Base-by-base conservation (phyloP, 2,329 filamentous ascomycete species). In the Basipetospora chlamydospora region DNA sequence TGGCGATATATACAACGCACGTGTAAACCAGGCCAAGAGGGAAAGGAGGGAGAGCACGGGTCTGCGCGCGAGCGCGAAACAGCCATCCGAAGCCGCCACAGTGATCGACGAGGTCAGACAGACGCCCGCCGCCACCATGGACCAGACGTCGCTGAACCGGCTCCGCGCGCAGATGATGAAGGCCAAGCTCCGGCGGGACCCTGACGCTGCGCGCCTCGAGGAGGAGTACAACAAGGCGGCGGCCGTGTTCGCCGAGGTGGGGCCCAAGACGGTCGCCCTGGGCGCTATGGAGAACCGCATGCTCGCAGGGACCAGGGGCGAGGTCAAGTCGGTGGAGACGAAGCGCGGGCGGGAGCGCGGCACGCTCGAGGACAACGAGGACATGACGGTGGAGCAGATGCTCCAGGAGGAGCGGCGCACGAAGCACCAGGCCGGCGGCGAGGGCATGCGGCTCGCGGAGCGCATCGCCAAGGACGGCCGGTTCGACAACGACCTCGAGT, bases 341-440 rank as follows among this genome's bases (percentile, higher is more conserved):
- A 90, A 81, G 50, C 75, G 87, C 33, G 88, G 87, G 3, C 70
- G 74, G 5, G 87, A 94, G 55, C 76, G 87, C 37, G 90, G 88
- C 1, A 68, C 77, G 6, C 81, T 98, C 5, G 75, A 83, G 46
- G 85, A 90, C 44, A 96, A 96, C 51, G 82, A 92, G 37, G 86
- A 96, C 48, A 96, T 98, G 86, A 79, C 67, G 21, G 81, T 98
- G 41, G 86, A 93, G 37, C 90, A 98, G 55, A 98, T 98, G 90
- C 76, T 98, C 13, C 77, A 85, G 20, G 87, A 96, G 56, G 90
- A 98, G 58, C 76, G 84, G 25, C 79, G 88, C 38, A 95, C 84
- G 4, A 78, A 77, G 40, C 78, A 78, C 12, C 76, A 84, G 49
- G 64, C 66, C 4, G 84, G 82, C 28, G 85, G 85, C 37, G 87